Conservation (phyloP, 495 filamentous ascomycete genomes). For the Friedmanniomyces simplex region DNA sequence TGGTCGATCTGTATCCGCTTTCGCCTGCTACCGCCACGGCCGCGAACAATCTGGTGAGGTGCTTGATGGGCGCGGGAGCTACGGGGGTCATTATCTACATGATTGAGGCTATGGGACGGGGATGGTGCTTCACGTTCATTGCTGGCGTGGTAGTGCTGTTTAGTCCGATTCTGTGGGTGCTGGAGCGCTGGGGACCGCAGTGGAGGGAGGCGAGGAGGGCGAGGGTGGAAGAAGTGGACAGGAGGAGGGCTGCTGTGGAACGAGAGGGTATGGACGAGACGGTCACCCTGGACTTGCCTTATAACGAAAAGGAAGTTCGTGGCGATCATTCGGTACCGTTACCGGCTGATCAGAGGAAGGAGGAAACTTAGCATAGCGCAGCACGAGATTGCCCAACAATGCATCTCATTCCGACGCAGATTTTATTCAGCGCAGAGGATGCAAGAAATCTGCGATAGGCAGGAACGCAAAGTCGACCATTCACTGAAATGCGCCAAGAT, state of each 20-base stretch:
- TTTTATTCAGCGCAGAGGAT: too few relatives aligned
- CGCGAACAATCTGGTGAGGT: conserved; percentile 59
- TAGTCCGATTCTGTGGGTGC: conserved; percentile 42
- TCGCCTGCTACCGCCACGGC: conserved; percentile 56
- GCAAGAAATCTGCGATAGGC: too few relatives aligned
- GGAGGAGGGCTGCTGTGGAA: neutral
- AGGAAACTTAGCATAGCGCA: too few relatives aligned
- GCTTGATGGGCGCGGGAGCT: conserved; percentile 55
- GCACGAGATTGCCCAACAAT: too few relatives aligned
- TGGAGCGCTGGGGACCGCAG: conserved; percentile 36
- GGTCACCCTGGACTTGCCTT: too few relatives aligned
- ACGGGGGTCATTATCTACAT: conserved; percentile 58
- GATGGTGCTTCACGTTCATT: conserved; percentile 63
- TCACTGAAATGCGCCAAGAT: too few relatives aligned
- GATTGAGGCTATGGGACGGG: conserved; percentile 52
- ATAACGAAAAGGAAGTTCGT: too few relatives aligned
- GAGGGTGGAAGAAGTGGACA: conserved; percentile 13
- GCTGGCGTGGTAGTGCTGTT: conserved; percentile 43
- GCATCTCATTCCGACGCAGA: too few relatives aligned
- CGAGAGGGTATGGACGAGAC: too few relatives aligned
- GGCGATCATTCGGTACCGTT: too few relatives aligned
- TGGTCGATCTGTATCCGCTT: conserved; percentile 56
- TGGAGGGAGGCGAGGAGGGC: conserved; percentile 44
- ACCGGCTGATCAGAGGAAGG: too few relatives aligned
- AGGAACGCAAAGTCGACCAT: too few relatives aligned